These are phyloP conservation scores for Baudoinia panamericana DNA, from an alignment of 495 filamentous ascomycete genomes.

Conservation along the genomic window DNA sequence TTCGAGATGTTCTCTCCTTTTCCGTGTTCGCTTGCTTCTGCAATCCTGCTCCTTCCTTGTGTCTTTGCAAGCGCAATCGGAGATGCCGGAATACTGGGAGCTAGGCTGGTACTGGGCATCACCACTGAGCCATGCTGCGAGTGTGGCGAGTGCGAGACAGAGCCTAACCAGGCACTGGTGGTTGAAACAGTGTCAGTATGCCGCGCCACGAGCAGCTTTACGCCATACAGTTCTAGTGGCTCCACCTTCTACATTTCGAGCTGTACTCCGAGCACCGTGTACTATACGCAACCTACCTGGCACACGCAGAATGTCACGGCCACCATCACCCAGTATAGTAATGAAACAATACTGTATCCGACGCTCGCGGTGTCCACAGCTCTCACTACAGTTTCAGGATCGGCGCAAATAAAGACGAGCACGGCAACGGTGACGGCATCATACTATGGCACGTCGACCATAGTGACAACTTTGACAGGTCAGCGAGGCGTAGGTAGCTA, in stretches of 20 bases:
- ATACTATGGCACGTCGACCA: not conserved
- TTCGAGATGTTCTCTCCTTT: no score
- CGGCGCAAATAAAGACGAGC: not conserved
- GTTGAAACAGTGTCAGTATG: constrained; percentile 7
- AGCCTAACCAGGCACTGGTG: no score
- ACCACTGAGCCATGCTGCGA: no score
- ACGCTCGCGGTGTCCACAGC: not conserved
- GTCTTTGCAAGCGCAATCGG: no score
- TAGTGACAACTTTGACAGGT: not conserved
- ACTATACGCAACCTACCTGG: constrained; percentile 1
- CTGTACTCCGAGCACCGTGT: constrained; percentile 3
- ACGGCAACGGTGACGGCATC: not conserved
- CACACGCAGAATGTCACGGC: constrained; percentile 1
- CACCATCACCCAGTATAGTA: not conserved
- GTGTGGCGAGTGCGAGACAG: no score
- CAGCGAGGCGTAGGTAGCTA: not conserved
- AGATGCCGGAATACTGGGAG: no score
- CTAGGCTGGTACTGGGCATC: no score
- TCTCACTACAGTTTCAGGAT: not conserved
- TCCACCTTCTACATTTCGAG: constrained; percentile 6
- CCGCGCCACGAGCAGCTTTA: constrained; percentile 1
- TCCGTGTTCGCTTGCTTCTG: no score
- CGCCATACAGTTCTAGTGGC: constrained; percentile 5
- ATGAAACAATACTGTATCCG: not conserved
- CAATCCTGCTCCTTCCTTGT: no score